Evolutionary conservation across 352 stramenopile species (phyloP).

Genomic region (Aphanomyces astaci): DNA sequence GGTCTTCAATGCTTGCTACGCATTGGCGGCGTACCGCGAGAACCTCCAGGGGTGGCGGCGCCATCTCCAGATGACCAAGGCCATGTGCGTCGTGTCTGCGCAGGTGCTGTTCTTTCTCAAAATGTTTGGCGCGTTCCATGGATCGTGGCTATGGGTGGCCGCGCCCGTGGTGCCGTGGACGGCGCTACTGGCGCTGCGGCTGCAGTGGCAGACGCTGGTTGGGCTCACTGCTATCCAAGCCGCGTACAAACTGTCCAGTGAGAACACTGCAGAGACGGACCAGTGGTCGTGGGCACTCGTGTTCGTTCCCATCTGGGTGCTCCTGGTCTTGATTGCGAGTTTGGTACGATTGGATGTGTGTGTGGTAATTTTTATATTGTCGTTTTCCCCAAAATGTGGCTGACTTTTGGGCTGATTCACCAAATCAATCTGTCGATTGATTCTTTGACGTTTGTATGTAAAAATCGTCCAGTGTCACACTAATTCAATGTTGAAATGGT

Average conservation of each 20-base stretch:
- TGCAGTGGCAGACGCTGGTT: not conserved
- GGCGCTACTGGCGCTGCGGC: not conserved
- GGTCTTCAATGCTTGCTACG: not conserved
- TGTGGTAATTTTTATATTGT: too few species aligned
- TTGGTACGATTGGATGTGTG: not conserved
- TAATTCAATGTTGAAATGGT: too few species aligned
- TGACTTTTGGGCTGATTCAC: too few species aligned
- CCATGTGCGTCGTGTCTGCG: not conserved
- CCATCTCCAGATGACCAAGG: not conserved
- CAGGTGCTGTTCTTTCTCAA: not conserved
- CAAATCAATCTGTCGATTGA: too few species aligned
- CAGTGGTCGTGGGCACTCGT: not conserved
- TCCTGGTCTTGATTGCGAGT: not conserved
- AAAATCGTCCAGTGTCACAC: too few species aligned
- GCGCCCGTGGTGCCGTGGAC: not conserved
- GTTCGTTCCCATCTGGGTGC: not conserved
- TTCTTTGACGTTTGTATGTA: too few species aligned
- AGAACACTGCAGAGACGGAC: too few species aligned
- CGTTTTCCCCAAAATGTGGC: too few species aligned
- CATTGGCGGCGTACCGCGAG: not conserved
- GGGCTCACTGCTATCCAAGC: not conserved
- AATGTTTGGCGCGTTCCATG: not conserved
- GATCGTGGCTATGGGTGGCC: not conserved
- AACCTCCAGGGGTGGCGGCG: not conserved
- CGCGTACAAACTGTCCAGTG: not conserved